Evolutionary conservation across 2,329 filamentous ascomycete species (phyloP), one percentile per base, ranked within the genome.

Genomic region (Xylariaceae sp.): DNA sequence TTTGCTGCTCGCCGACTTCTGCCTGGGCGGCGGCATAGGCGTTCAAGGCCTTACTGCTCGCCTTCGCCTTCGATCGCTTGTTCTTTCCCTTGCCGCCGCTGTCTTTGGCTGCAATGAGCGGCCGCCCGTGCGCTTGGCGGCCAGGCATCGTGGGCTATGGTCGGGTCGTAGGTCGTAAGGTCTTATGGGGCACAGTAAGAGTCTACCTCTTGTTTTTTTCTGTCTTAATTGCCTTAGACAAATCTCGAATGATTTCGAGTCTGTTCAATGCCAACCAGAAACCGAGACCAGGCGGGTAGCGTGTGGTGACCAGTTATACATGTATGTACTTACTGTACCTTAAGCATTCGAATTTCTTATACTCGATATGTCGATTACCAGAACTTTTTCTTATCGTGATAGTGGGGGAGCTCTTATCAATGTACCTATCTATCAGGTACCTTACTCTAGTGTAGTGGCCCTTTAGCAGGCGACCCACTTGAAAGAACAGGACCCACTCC

Each of bases 11-110:
- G 47, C 80, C 77, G 60, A 83, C 75, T 56, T 83, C 78, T 57
- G 83, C 78, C 54, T 80, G 77, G 21, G 84, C 84, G 56, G 85
- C 80, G 45, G 82, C 80, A 61, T 85, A 85, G 41, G 84, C 83
- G 59, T 86, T 78, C 53, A 86, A 75, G 2, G 80, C 82, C 59
- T 78, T 82, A 64, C 79, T 78, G 61, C 76, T 75, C 46, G 80
- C 73, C 59, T 73, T 76, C n/a, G 78, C 72, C 61, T 81, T 83
- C 33, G 79, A 81, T 56, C 79, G 77, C 44, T 39, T 61, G 16
- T 54, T 77, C 59, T 70, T 69, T 28, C 58, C 48, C 52, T 69
- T 69, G 37, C 76, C 41, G 67, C 69, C 68, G 59, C 53, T 57
- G 43, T 56, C 37, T 37, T 59, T 46, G 48, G 51, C 56, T 62